phyloP scores from a whole-genome alignment of 2,329 filamentous ascomycete species.

The Diplodia corticola region DNA sequence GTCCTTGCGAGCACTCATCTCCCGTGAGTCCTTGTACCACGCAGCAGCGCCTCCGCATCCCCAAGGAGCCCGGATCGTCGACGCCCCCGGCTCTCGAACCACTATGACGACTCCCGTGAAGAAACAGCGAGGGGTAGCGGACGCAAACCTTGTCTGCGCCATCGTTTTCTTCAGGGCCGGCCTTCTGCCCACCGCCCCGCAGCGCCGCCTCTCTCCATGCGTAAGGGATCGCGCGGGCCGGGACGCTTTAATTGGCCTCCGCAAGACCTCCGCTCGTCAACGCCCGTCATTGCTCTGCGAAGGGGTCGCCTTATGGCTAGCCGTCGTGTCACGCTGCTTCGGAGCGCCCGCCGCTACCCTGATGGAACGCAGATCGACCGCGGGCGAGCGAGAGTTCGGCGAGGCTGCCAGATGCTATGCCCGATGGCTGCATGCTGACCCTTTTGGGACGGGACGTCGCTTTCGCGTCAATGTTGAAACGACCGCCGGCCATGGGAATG shows the following conservation, averaged over 20 bases:
- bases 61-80: conserved; percentile 21
- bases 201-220: background rate
- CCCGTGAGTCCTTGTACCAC: conserved; percentile 21
- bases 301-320: conserved; percentile 21
- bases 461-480: conserved; percentile 15
- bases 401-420: conserved; percentile 4
- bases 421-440: conserved; percentile 1
- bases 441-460: background rate
- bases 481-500: conserved; percentile 2
- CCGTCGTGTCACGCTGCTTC: conserved; percentile 18
- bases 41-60: conserved; percentile 17
- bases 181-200: background rate
- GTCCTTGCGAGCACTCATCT: conserved; percentile 20
- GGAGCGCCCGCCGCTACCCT: conserved; percentile 17
- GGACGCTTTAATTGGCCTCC: background rate
- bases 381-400: conserved; percentile 1
- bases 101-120: conserved; percentile 17
- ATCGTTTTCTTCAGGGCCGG: conserved; percentile 16
- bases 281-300: conserved; percentile 17
- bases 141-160: conserved; percentile 21
- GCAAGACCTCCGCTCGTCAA: background rate
- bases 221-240: background rate
- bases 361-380: conserved; percentile 13
- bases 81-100: conserved; percentile 17
- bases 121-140: conserved; percentile 18